Base-by-base conservation (phyloP, 495 filamentous ascomycete genomes). In the Hypoxylon subgilvum region DNA sequence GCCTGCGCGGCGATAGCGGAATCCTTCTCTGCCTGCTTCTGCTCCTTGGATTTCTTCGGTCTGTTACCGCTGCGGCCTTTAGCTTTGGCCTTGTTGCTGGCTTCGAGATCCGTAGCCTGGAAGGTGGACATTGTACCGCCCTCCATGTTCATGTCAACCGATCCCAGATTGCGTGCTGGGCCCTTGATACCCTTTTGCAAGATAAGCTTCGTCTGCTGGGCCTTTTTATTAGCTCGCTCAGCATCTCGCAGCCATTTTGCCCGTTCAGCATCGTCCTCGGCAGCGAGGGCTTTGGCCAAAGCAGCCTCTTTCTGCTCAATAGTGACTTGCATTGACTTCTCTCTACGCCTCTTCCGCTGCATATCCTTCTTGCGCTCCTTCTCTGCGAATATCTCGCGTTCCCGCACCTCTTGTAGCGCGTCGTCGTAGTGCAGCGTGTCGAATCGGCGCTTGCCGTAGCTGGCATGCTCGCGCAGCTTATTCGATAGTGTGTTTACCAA, bases 301-400 rank as follows among this genome's bases (percentile, higher is more conserved):
- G 91, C 91, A 54, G 92, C 87, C 7, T 87, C 79, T 59, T 93
- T 89, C 74, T 96, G 93, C 63, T 92, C 86, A 65, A 90, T 84
- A 36, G 93, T 91, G 52, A 86, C 80, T 10, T 89, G 88, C 69
- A 96, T 88, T 8, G 94, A 96, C 74, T 96, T 96, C 70, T 98
- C 94, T 14, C 94, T 85, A n/a, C 94, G 87, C 18, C 94, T 86
- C 76, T 97, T 97, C 18, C 95, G 88, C 67, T 99, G 94, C 89
- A 97, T 96, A 59, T 97, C 94, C 76, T 99, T 99, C 81, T 99
- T 99, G 21, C 95, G 90, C 73, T 97, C 95, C 71, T 97, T 99
- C 69, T 99, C 94, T 41, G 94, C 91, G 50, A 88, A 88, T 6
- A 96, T 79, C 69, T 97, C 94, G 57, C 89, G 89, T 48, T 88